Evolutionary conservation across 768 basidiomycete genomes (phyloP), one percentile per base, ranked within the genome.

Genomic region (Baorangia bicolor): DNA sequence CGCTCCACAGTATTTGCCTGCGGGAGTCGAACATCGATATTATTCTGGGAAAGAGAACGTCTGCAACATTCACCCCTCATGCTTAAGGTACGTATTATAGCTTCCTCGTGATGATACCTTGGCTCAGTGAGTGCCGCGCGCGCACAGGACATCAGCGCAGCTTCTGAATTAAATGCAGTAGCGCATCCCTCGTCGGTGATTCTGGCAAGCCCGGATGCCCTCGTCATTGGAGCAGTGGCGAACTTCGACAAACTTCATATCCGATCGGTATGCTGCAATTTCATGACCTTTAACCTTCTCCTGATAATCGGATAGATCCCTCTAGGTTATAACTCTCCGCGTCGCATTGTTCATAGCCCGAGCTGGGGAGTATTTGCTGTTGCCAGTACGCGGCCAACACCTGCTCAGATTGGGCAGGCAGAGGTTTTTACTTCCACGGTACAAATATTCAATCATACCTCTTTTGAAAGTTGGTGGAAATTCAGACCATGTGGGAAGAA

Each of bases 241-340:
- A 81, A 87, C 56, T 74, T 92, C 12, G 83, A 90, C 59, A 90
- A 90, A 69, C 78, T 94, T 69, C 89, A 95, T 62, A 84, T 95
- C 43, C 84, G 86, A 53, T 82, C 90, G 34, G 92, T 92, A 68
- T 59, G 81, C 58, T 31, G 13, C 13, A 27, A 5, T 34, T 35
- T 38, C 25, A 28, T 31, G 38, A 43, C 28, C 8, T 13, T 48
- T 4, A 27, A 21, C 42, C 12, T 37, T 43, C 20, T 45, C 52
- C 48, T 47, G 41, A 56, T 34, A 21, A 25, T 30, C 31, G 16
- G 43, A 38, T 62, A 93, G 92, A 74, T 92, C 28, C 77, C 83
- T 25, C 73, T 94, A 11, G 92, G 91, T 3, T 74, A 81, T 27
- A 84, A 91, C 53, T 83, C 82, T 63, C 94, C 94, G 2, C 79